Conservation (phyloP, 352 stramenopile genomes). For the Phytophthora pseudosyringae region DNA sequence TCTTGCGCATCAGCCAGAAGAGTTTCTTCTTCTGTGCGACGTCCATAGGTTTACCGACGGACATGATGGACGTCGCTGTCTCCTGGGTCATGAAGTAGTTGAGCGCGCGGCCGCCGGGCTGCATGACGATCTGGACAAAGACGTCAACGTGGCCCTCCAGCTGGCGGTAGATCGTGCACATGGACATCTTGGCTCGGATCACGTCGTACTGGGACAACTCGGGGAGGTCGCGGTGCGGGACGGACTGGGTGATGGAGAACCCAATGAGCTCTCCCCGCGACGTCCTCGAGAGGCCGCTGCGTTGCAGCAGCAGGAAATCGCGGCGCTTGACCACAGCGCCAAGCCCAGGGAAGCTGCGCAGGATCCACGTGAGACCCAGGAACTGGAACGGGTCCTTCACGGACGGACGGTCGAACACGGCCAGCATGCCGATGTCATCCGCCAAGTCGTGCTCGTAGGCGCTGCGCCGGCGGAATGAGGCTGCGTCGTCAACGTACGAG, state of each 20-base stretch:
- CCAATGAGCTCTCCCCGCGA: constrained; percentile 53
- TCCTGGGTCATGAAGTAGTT: constrained; percentile 44
- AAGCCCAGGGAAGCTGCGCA: constrained; percentile 46
- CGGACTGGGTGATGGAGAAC: constrained; percentile 49
- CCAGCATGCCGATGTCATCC: constrained; percentile 52
- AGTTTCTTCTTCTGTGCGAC: constrained; percentile 65
- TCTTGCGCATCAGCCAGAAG: constrained; percentile 55
- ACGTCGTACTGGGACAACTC: constrained; percentile 44
- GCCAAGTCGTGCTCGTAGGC: constrained; percentile 42
- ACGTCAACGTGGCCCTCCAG: constrained; percentile 49
- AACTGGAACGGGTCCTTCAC: constrained; percentile 57
- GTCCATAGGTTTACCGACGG: constrained; percentile 45
- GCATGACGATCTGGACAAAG: constrained; percentile 51
- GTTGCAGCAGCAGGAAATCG: constrained; percentile 48
- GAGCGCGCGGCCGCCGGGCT: constrained; percentile 42
- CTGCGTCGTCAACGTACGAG: constrained; percentile 46
- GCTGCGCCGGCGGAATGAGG: constrained; percentile 42
- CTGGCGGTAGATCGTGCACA: constrained; percentile 54
- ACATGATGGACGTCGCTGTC: constrained; percentile 35
- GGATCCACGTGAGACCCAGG: constrained; percentile 53
- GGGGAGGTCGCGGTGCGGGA: constrained; percentile 53
- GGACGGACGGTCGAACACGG: constrained; percentile 41
- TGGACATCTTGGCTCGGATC: constrained; percentile 49
- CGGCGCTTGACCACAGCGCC: constrained; percentile 40
- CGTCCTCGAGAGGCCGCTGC: constrained; percentile 39